These are phyloP conservation scores for Lenwebbia sp. DNA, from an alignment of 345 rosid genomes.

Conservation along the genomic window DNA sequence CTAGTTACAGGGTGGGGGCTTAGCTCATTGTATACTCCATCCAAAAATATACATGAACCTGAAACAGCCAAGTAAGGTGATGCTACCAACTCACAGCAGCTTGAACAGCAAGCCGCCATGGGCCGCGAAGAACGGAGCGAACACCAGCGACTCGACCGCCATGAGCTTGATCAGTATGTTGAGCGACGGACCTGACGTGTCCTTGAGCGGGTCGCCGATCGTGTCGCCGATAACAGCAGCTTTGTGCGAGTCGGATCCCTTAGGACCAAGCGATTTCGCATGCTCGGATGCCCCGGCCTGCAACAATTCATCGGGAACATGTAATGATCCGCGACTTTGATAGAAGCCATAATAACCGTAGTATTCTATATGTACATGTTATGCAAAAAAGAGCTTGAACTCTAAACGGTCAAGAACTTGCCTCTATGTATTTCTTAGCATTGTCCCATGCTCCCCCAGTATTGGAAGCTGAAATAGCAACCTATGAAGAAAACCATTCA, in stretches of 20 bases:
- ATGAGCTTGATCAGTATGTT: constrained; percentile 72
- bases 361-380: neutral
- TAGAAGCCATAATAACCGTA: neutral
- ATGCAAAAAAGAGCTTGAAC: neutral
- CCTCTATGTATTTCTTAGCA: constrained; percentile 74
- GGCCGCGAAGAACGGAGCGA: constrained; percentile 66
- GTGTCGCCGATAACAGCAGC: constrained; percentile 76
- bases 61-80: neutral
- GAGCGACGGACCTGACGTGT: constrained; percentile 62
- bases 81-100: constrained; percentile 15
- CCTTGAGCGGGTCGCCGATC: constrained; percentile 64
- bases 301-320: neutral
- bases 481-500: constrained; percentile 8
- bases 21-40: neutral
- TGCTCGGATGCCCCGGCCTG: constrained; percentile 58
- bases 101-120: constrained; percentile 60
- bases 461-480: constrained; percentile 70
- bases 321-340: neutral
- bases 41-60: neutral
- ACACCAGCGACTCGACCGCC: constrained; percentile 69
- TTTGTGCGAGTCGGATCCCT: constrained; percentile 63
- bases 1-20: neutral
- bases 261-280: constrained; percentile 50
- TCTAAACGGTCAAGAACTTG: neutral
- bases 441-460: constrained; percentile 75